These are phyloP conservation scores for Saksenaea vasiformis DNA, from an alignment of 371 early-diverging fungal species.

Conservation along the genomic window DNA sequence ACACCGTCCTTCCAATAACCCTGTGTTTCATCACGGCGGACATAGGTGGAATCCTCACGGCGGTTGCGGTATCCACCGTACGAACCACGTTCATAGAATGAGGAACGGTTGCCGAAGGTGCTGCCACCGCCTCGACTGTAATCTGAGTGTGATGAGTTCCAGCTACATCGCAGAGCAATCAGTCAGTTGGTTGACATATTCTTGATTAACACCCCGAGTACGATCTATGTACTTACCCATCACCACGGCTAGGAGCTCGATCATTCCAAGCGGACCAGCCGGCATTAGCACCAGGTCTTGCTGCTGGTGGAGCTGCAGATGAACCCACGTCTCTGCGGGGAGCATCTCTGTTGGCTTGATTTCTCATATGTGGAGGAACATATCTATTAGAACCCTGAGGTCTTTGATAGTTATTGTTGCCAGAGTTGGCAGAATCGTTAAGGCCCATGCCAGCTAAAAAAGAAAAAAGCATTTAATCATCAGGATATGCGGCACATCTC, in stretches of 20 bases:
- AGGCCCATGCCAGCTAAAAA: conserved; percentile 74
- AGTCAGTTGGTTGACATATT: conserved; percentile 12
- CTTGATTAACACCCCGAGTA: neutral
- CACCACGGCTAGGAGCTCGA: conserved; percentile 11
- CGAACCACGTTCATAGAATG: conserved; percentile 34
- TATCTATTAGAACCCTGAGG: conserved; percentile 36
- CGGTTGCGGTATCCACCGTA: conserved; percentile 40
- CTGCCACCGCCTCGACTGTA: conserved; percentile 32
- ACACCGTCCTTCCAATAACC: conserved; percentile 75
- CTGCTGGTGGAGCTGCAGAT: neutral
- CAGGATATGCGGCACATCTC: neutral
- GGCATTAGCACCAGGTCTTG: conserved; percentile 15
- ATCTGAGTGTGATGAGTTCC: conserved; percentile 57
- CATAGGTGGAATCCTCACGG: conserved; percentile 46
- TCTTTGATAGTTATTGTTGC: conserved; percentile 16
- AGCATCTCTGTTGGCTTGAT: conserved; percentile 16
- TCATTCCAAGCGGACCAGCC: conserved; percentile 24
- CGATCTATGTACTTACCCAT: conserved; percentile 15
- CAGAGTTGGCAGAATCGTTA: conserved; percentile 35
- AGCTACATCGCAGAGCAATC: conserved; percentile 28
- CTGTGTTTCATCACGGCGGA: conserved; percentile 54
- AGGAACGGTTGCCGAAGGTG: neutral
- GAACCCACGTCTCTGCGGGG: neutral
- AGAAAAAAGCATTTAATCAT: neutral
- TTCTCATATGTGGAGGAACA: conserved; percentile 63